These are phyloP conservation scores for Apostasia shenzhenica DNA, from an alignment of 106 monocot species.

Conservation along the genomic window DNA sequence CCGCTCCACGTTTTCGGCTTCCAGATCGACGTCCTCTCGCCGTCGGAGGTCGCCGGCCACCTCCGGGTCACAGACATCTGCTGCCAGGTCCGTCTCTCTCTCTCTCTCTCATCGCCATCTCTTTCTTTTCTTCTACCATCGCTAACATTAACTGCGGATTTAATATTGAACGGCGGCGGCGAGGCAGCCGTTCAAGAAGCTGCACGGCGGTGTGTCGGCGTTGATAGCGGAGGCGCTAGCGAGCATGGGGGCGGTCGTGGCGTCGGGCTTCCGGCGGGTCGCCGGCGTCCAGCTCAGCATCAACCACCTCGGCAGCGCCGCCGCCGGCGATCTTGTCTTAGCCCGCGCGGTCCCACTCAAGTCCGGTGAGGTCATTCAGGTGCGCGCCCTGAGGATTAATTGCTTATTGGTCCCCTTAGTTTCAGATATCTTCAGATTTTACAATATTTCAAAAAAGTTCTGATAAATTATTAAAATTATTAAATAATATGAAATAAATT, in stretches of 20 bases:
- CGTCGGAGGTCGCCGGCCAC: conserved; percentile 42
- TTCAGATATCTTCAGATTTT: too few relatives aligned
- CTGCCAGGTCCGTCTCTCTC: conserved; percentile 46
- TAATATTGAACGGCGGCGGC: not conserved
- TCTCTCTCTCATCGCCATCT: not conserved
- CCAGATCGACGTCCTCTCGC: conserved; percentile 46
- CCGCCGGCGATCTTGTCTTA: conserved; percentile 45
- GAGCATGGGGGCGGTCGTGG: conserved; percentile 82
- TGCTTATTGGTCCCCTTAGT: too few relatives aligned
- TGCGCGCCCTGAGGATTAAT: not conserved
- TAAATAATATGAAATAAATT: too few relatives aligned
- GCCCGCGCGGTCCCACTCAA: conserved; percentile 49
- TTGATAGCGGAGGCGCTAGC: conserved; percentile 78
- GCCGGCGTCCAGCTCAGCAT: conserved; percentile 91
- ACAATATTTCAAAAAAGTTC: too few relatives aligned
- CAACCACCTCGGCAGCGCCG: conserved; percentile 66
- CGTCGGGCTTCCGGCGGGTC: conserved; percentile 57
- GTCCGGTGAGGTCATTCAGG: conserved; percentile 63
- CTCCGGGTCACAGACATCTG: conserved; percentile 40
- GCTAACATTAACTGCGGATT: too few relatives aligned
- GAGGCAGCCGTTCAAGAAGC: conserved; percentile 69
- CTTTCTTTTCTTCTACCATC: not conserved
- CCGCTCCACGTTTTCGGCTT: conserved; percentile 64
- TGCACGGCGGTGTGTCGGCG: conserved; percentile 84
- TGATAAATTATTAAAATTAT: too few relatives aligned